Evolutionary conservation across 306 rosid species (phyloP), one percentile per base, ranked within the genome.

Genomic region (Lathyrus oleraceus): DNA sequence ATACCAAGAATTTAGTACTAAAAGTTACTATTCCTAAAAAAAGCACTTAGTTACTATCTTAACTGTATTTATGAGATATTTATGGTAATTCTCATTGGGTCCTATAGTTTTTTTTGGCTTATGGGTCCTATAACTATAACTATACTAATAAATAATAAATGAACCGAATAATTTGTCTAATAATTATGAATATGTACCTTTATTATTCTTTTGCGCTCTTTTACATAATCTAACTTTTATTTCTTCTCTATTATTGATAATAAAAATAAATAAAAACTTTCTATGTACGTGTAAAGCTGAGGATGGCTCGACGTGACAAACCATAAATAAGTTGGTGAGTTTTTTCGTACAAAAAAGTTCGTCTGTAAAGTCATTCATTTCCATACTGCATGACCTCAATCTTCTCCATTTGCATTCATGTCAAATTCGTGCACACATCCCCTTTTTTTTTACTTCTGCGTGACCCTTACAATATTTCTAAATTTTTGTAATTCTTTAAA

Each of bases 261-360:
- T 42, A 42, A 36, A 36, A 39, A 10, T 5, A 5, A 14, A 14
- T 14, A 14, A 44, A 13, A 44, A 53, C n/a, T 23, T 52, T 52
- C 10, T 13, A 10, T 10, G n/a, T 25, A 57, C 39, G 20, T 28
- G 68, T 40, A 54, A 23, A 69, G 39, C 4, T 2, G 4, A 10
- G 5, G 10, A 52, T 73, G 58, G 52, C 3, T 75, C 62, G 60
- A 28, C 67, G 7, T 67, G 54, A 58, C 47, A 66, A 76, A 23
- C 23, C 64, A 75, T 76, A 49, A 68, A 69, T 75, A 67, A 38
- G 56, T 67, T 67, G 17, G 38, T 68, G 64, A 68, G 20, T 25
- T 45, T 35, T 35, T 35, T 35, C 10, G 10, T 35, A 35, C 7
- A 35, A 35, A 35, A 35, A 35, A 35, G 39, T 35, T 35, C 36